Evolutionary conservation across 1,284 basidiomycete species (phyloP), one percentile per base, ranked within the genome.

Genomic region (Ganoderma leucocontextum): DNA sequence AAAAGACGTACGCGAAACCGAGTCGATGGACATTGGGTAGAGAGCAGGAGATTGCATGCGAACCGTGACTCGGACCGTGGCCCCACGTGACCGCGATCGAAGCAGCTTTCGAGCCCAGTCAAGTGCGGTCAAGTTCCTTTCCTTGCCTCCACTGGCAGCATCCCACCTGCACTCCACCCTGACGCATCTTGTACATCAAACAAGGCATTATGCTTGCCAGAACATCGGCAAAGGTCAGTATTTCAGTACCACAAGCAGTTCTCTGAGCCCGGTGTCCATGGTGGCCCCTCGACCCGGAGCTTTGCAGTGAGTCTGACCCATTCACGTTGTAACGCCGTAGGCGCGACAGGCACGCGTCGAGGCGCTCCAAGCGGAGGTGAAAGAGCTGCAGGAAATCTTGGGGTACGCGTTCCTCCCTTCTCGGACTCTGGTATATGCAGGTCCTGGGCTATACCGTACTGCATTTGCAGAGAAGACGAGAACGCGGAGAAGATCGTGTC

Each of bases 401-500:
- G 90, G 90, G 91, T 89, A 76, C 70, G 81, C 64, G 17, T 33
- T 25, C 58, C 15, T 38, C 55, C 1, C 35, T 22, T 29, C 35
- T 1, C 9, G 7, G 1, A 22, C 6, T 22, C 8, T n/a, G 19
- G 9, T 1, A 10, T 19, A 10, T 47, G 44, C 19, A 22, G 44
- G 44, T 9, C 22, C 10, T 25, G 47, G 9, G 33, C 12, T n/a
- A n/a, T 19, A 13, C 10, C n/a, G n/a, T 62, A 22, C 36, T 13
- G 12, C 8, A 17, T 12, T 13, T 22, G 64, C 67, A 92, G 89
- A 12, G 78, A 81, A 61, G 73, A 79, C 47, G 84, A 85, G 72
- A 86, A 91, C 69, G 87, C 91, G 0, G 89, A 91, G 55, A 82
- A 83, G 69, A 89, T 93, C 17, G 89, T 91, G 22, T 87, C 89